These are phyloP conservation scores for Amorphotheca resinae DNA, from an alignment of 495 filamentous ascomycete species.

Conservation along the genomic window DNA sequence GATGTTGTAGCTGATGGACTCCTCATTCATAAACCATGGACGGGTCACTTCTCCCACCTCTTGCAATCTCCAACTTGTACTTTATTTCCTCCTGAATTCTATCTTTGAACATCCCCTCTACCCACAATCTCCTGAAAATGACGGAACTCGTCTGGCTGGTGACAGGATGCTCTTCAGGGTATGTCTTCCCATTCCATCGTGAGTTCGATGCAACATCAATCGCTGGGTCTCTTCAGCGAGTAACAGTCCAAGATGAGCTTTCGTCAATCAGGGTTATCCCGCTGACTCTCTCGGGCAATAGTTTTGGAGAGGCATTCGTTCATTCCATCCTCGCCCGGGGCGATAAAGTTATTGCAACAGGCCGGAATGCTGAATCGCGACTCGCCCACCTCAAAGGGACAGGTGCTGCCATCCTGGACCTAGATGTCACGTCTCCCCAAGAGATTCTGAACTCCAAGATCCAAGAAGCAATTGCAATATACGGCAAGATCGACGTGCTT, in stretches of 20 bases:
- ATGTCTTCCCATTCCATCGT: too few species aligned
- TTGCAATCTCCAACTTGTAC: too few species aligned
- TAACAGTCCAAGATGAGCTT: too few species aligned
- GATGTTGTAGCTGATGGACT: not conserved
- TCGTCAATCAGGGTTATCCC: too few species aligned
- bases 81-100: not conserved
- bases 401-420: constrained; percentile 27
- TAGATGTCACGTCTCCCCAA: constrained; percentile 33
- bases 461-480: constrained; percentile 26
- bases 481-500: constrained; percentile 36
- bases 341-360: constrained; percentile 43
- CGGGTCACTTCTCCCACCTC: too few species aligned
- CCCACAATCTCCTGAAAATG: not conserved
- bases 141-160: constrained; percentile 25
- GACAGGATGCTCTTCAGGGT: constrained; percentile 36
- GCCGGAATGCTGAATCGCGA: constrained; percentile 21
- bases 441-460: constrained; percentile 25
- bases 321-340: constrained; percentile 33
- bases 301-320: constrained; percentile 32
- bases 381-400: constrained; percentile 27
- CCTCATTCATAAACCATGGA: not conserved
- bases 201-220: too few species aligned
- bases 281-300: too few species aligned
- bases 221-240: too few species aligned
- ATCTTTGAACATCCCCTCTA: not conserved